These are phyloP conservation scores for Mycogone perniciosa DNA, from an alignment of 2,329 filamentous ascomycete genomes.

Conservation along the genomic window DNA sequence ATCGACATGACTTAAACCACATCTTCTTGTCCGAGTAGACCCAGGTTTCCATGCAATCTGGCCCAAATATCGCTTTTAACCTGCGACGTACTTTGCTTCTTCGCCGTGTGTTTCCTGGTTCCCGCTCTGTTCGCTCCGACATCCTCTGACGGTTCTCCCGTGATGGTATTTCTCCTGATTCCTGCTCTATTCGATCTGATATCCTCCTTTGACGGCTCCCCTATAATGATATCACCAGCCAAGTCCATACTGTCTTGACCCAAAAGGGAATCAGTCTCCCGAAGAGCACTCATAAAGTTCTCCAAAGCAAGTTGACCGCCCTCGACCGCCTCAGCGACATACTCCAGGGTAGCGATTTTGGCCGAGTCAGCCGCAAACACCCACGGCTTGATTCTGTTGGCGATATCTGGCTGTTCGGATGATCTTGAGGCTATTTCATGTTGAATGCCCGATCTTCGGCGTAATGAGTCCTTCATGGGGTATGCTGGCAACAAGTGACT, in stretches of 20 bases:
- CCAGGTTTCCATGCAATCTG: slow-evolving; percentile 46
- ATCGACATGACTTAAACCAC: slow-evolving; percentile 4
- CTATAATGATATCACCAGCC: slow-evolving; percentile 19
- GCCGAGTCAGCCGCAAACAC: slow-evolving; percentile 54
- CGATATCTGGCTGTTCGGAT: slow-evolving; percentile 34
- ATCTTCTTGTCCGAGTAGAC: slow-evolving; percentile 39
- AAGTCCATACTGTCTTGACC: slow-evolving; percentile 30
- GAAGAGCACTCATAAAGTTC: slow-evolving; percentile 42
- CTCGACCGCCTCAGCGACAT: slow-evolving; percentile 54
- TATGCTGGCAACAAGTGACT: slow-evolving; percentile 54
- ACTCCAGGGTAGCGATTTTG: slow-evolving; percentile 52
- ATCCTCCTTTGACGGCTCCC: slow-evolving; percentile 14
- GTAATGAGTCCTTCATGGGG: slow-evolving; percentile 33
- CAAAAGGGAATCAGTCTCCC: slow-evolving; percentile 44
- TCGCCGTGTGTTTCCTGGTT: slow-evolving; percentile 6
- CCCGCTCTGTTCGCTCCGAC: neutral
- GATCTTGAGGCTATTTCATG: slow-evolving; percentile 33
- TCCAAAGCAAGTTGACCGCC: slow-evolving; percentile 51
- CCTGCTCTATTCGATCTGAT: neutral
- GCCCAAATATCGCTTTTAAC: slow-evolving; percentile 41
- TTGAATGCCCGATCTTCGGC: slow-evolving; percentile 36
- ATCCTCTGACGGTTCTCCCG: neutral
- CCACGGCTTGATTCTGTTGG: slow-evolving; percentile 48
- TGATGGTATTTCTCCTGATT: slow-evolving; percentile 13
- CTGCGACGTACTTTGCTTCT: slow-evolving; percentile 16